phyloP scores from a whole-genome alignment of 2,329 filamentous ascomycete species.

The Ophiostoma novo-ulmi region DNA sequence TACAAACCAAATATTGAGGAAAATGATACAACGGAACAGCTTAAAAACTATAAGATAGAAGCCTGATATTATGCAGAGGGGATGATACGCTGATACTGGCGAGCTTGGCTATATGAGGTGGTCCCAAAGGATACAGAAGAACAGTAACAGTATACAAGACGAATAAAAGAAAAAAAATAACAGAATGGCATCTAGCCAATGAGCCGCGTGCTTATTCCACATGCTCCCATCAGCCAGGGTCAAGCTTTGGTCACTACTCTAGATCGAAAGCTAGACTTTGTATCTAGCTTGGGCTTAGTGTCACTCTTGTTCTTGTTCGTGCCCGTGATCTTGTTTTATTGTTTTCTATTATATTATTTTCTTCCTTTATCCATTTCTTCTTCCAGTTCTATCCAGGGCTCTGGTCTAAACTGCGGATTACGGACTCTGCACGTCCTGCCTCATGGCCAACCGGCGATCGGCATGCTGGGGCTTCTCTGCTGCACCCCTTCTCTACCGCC shows the following conservation, averaged over 20 bases:
- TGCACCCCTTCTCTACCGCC: background rate
- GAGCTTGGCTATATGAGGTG: background rate
- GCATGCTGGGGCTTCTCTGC: background rate
- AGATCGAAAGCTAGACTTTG: constrained; percentile 6
- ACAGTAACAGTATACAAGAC: background rate
- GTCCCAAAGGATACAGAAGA: background rate
- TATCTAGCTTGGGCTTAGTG: background rate
- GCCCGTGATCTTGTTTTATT: background rate
- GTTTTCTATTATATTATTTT: background rate
- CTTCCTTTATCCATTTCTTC: background rate
- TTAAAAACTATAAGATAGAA: background rate
- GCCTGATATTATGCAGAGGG: background rate
- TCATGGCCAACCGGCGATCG: constrained; percentile 5
- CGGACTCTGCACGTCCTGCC: background rate
- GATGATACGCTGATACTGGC: background rate
- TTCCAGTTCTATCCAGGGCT: background rate
- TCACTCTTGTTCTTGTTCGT: background rate
- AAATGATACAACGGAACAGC: background rate
- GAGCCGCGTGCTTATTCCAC: background rate
- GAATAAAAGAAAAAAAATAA: background rate
- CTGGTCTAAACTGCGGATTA: background rate
- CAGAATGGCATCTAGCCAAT: background rate
- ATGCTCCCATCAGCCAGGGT: constrained; percentile 7
- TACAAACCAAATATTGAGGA: background rate
- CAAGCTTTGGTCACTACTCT: constrained; percentile 4